phyloP scores from a whole-genome alignment of 768 basidiomycete genomes.

The Leccinum sublutescens region DNA sequence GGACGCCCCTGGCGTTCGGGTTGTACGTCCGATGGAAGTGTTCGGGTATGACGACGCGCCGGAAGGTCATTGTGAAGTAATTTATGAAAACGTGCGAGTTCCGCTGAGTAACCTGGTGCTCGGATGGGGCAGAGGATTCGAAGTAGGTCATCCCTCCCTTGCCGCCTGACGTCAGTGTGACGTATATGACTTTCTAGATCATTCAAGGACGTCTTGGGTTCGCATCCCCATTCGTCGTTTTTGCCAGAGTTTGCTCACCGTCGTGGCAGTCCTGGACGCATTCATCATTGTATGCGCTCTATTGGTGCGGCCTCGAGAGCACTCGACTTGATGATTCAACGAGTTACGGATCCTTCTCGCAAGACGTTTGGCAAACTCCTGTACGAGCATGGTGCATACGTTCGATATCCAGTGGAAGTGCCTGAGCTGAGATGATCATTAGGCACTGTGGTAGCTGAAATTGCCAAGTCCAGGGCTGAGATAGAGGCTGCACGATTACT shows the following conservation, averaged over 20 bases:
- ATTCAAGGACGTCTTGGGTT: constrained; percentile 96
- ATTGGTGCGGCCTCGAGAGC: constrained; percentile 86
- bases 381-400: constrained; percentile 75
- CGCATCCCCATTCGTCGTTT: constrained; percentile 15
- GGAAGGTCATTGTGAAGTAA: constrained; percentile 94
- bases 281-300: constrained; percentile 97
- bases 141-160: constrained; percentile 44
- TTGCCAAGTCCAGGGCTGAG: constrained; percentile 90
- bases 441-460: constrained; percentile 89
- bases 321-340: constrained; percentile 82
- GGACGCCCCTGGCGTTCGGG: constrained; percentile 78
- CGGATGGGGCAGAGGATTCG: constrained; percentile 95
- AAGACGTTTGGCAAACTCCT: constrained; percentile 95
- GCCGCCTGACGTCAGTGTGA: background rate
- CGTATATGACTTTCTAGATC: constrained; percentile 45
- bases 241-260: background rate
- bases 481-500: constrained; percentile 87
- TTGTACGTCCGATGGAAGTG: constrained; percentile 91
- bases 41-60: constrained; percentile 96
- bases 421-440: constrained; percentile 1
- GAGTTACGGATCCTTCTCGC: constrained; percentile 87
- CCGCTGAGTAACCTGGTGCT: constrained; percentile 79
- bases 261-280: constrained; percentile 75
- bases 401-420: background rate
- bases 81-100: constrained; percentile 92